Conservation (phyloP, 441 rosid species). For the Corymbia calophylla region DNA sequence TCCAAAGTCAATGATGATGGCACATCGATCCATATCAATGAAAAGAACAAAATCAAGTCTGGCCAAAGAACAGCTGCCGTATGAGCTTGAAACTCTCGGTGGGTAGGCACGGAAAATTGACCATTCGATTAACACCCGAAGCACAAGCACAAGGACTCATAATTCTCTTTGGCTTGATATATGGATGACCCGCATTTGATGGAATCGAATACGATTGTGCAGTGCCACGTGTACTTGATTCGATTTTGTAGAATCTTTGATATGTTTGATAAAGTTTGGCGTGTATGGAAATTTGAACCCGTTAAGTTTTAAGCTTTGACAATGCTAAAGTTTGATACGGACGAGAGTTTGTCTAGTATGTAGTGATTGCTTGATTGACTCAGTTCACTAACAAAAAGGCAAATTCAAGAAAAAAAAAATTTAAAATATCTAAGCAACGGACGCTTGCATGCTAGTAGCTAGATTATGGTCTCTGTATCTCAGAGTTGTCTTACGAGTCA, state of each 20-base stretch:
- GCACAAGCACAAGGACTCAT: background rate
- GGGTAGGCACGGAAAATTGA: background rate
- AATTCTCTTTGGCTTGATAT: background rate
- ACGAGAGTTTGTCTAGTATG: background rate
- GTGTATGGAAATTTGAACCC: background rate
- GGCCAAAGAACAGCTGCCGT: background rate
- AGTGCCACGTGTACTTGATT: background rate
- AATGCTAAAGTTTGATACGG: background rate
- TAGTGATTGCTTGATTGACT: background rate
- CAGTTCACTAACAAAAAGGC: fast-evolving
- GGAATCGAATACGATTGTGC: background rate
- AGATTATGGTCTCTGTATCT: background rate
- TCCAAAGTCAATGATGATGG: background rate
- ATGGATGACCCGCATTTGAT: background rate
- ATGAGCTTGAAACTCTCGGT: background rate
- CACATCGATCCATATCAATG: background rate
- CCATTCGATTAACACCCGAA: background rate
- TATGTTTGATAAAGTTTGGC: background rate
- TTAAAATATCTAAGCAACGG: background rate
- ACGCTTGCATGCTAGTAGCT: background rate
- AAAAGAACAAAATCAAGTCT: background rate
- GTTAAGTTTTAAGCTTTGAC: background rate
- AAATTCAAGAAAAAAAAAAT: background rate
- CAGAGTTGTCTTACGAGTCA: background rate
- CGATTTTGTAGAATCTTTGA: background rate